Evolutionary conservation across 1,284 basidiomycete genomes (phyloP).

Genomic region (Fomitiporia mediterranea): DNA sequence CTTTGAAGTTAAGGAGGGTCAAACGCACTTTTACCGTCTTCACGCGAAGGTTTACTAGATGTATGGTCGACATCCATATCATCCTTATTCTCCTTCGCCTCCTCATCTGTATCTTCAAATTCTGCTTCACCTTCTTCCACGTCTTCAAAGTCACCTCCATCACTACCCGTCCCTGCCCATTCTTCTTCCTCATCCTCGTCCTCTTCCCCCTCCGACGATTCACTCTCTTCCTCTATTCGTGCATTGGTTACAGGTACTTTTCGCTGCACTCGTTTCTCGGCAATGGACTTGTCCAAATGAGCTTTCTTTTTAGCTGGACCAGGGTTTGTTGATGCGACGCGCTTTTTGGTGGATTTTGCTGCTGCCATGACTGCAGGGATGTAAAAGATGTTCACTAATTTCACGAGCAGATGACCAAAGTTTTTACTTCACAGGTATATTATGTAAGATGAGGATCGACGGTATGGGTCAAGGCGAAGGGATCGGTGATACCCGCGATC

Average conservation of each 20-base stretch:
- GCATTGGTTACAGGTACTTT: slow-evolving; percentile 22
- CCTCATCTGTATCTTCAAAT: slow-evolving; percentile 23
- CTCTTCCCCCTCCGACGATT: slow-evolving; percentile 21
- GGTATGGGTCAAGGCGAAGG: too few species aligned
- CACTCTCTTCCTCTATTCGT: slow-evolving; percentile 2
- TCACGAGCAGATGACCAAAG: too few species aligned
- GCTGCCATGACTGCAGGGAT: slow-evolving; percentile 1
- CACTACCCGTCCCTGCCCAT: slow-evolving; percentile 5
- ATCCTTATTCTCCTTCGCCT: slow-evolving; percentile 21
- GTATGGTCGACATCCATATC: slow-evolving; percentile 23
- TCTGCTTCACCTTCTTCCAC: slow-evolving; percentile 25
- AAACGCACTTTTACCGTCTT: slow-evolving; percentile 52
- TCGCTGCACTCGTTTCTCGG: slow-evolving; percentile 6
- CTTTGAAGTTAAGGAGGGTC: slow-evolving; percentile 2
- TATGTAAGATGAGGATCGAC: too few species aligned
- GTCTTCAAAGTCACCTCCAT: slow-evolving; percentile 11
- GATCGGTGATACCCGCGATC: too few species aligned
- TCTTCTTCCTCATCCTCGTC: slow-evolving; percentile 16
- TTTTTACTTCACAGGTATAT: too few species aligned
- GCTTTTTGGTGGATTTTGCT: slow-evolving; percentile 6
- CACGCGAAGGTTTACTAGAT: slow-evolving; percentile 26
- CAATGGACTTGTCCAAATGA: not conserved
- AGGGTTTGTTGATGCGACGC: slow-evolving; percentile 2
- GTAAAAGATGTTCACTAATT: too few species aligned
- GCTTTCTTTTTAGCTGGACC: slow-evolving; percentile 2